Evolutionary conservation across 441 rosid species (phyloP).

Genomic region (Brassica hybrid): DNA sequence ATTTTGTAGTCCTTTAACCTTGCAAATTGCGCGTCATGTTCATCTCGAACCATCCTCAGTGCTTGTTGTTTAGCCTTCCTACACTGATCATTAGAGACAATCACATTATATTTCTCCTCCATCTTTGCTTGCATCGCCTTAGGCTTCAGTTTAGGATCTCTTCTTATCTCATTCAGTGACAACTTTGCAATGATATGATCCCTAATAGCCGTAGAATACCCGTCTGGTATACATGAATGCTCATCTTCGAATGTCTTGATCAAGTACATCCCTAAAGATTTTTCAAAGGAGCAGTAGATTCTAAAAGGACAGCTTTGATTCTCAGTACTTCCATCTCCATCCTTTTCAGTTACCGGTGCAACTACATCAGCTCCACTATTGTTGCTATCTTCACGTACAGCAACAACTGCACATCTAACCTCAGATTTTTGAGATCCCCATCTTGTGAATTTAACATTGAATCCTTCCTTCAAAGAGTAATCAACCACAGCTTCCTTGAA

Average conservation of each 20-base stretch:
- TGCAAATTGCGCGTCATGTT: not conserved
- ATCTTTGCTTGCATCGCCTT: not conserved
- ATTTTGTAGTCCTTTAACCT: not conserved
- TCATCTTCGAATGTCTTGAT: not conserved
- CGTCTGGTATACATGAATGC: not conserved
- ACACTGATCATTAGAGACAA: not conserved
- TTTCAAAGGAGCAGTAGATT: not conserved
- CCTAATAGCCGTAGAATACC: not conserved
- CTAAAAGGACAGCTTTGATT: not conserved
- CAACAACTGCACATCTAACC: not conserved
- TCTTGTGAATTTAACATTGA: not conserved
- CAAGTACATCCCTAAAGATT: not conserved
- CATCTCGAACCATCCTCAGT: not conserved
- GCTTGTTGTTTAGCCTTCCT: not conserved
- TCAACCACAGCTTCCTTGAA: conserved; percentile 1
- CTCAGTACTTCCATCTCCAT: not conserved
- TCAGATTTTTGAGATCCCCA: not conserved
- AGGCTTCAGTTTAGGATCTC: not conserved
- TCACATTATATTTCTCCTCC: not conserved
- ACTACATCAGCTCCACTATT: not conserved
- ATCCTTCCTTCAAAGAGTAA: not conserved
- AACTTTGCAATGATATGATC: not conserved
- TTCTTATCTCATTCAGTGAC: not conserved
- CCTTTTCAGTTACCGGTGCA: not conserved
- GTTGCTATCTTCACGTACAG: not conserved